Evolutionary conservation across 2,329 filamentous ascomycete genomes (phyloP).

Genomic region (Scytalidium lignicola): DNA sequence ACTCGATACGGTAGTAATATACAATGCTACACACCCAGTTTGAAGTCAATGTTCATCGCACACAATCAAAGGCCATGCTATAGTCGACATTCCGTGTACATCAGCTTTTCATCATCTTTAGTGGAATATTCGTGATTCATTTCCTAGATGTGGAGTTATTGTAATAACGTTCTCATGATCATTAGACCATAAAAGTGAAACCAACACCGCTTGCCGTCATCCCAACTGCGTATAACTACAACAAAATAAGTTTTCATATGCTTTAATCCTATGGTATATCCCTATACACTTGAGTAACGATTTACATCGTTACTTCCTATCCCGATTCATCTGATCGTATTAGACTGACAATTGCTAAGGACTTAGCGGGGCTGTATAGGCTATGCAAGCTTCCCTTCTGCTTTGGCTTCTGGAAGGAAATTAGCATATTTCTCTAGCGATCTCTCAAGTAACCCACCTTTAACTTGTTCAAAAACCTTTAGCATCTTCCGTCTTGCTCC

Average conservation of each 20-base stretch:
- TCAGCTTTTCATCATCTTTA: neutral
- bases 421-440: slow-evolving; percentile 22
- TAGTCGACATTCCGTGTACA: too few species aligned
- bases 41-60: too few species aligned
- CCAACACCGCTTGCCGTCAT: neutral
- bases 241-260: neutral
- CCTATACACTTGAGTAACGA: neutral
- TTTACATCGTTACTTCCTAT: neutral
- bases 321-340: neutral
- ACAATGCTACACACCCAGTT: neutral
- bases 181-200: neutral
- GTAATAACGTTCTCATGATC: neutral
- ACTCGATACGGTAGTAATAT: neutral
- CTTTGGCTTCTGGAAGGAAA: slow-evolving; percentile 56
- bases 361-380: slow-evolving; percentile 7
- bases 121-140: neutral
- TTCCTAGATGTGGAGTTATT: neutral
- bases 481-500: slow-evolving; percentile 96
- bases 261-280: neutral
- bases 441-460: slow-evolving; percentile 44
- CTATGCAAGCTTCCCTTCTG: slow-evolving; percentile 62
- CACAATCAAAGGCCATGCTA: too few species aligned
- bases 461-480: slow-evolving; percentile 98
- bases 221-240: neutral
- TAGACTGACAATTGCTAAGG: neutral